Base-by-base conservation (phyloP, 805 yeast species). In the Clavispora fructus region DNA sequence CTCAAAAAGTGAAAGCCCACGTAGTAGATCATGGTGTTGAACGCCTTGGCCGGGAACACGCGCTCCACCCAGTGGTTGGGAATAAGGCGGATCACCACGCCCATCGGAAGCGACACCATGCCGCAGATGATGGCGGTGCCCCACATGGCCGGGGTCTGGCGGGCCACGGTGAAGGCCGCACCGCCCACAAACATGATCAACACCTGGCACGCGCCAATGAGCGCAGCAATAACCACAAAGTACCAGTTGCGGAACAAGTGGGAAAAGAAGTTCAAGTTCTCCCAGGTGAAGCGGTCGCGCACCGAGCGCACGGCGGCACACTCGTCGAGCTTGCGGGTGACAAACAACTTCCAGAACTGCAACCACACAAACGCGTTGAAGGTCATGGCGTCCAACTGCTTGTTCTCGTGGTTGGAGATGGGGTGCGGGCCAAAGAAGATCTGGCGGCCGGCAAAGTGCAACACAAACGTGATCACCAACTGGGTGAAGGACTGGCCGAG, bases 301-400 rank as follows among this genome's bases (percentile, higher is more conserved):
- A 86, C 70, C 2, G 64, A 71, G 2, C 70, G 69, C 26, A 85
- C 70, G 19, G 85, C 89, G 56, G 84, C 91, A 45, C 83, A 90
- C 67, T 87, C 95, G 65, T 94, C 97, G 48, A 94, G 71, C 53
- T 95, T 87, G 60, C 99, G 81, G 14, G 96, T 83, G 38, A 89
- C 95, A 60, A 92, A 80, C 67, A 94, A 75, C 57, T 92, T 90
- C 79, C 94, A 94, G 62, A 94, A 85, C 70, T 94, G 99, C 65
- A 94, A 73, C 99, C 99, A 94, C 41, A 94, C 98, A 74, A 94
- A 94, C 0, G 98, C 77, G 65, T 94, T 94, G 74, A 94, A 94
- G 1, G 95, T 92, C 79, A 91, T 73, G 2, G 98, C 89, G 53
- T 80, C 77, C 32, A 92, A 67, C 67, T 84, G 83, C 47, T 75